Conservation (phyloP, 345 rosid genomes). For the Melaleuca alternifolia region DNA sequence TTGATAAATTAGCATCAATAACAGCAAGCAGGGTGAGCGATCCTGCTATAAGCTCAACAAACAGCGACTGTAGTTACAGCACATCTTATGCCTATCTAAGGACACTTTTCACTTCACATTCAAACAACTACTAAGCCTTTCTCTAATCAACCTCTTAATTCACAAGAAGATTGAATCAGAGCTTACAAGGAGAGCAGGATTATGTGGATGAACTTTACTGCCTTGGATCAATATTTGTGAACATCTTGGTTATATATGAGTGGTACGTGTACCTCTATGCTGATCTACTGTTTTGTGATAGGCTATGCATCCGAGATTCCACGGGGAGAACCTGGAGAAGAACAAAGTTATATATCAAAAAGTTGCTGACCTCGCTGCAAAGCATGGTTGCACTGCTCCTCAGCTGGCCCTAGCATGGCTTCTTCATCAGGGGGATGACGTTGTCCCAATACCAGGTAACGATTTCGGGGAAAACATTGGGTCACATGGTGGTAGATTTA, state of each 20-base stretch:
- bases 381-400: slow-evolving; percentile 27
- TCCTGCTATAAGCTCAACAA: not conserved
- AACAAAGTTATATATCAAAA: slow-evolving; percentile 25
- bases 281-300: not conserved
- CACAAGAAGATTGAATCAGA: not conserved
- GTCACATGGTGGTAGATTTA: not conserved
- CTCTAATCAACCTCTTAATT: not conserved
- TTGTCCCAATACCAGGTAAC: slow-evolving; percentile 37
- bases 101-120: not conserved
- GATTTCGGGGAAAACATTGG: not conserved
- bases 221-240: not conserved
- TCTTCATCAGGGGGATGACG: slow-evolving; percentile 38
- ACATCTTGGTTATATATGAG: not conserved
- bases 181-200: not conserved
- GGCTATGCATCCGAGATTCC: slow-evolving; percentile 27
- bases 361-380: slow-evolving; percentile 19
- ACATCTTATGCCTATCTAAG: not conserved
- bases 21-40: not conserved
- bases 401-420: slow-evolving; percentile 45
- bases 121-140: not conserved
- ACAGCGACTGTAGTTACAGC: not conserved
- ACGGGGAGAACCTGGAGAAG: slow-evolving; percentile 28
- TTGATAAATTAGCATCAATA: not conserved
- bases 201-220: not conserved
- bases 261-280: not conserved